These are phyloP conservation scores for Pugionium cornutum DNA, from an alignment of 345 rosid genomes.

Conservation along the genomic window DNA sequence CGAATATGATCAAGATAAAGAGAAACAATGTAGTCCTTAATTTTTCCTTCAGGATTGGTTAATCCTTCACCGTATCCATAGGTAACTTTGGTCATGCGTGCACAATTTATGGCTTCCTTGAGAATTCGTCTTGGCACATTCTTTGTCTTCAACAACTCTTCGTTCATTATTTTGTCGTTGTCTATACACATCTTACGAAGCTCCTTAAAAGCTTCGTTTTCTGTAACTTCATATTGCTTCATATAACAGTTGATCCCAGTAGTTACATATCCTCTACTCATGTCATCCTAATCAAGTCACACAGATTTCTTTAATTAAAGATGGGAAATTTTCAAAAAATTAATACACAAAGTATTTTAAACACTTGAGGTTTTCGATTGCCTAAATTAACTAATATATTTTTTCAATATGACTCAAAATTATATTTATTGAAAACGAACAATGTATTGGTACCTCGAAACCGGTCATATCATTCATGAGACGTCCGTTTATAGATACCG, in stretches of 20 bases:
- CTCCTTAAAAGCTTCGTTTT: constrained; percentile 9
- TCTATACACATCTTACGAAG: constrained; percentile 6
- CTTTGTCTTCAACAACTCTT: constrained; percentile 19
- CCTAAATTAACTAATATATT: background rate
- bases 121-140: background rate
- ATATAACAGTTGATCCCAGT: constrained; percentile 20
- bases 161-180: constrained; percentile 9
- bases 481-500: constrained; percentile 1
- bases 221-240: constrained; percentile 31
- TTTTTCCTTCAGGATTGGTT: constrained; percentile 13
- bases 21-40: constrained; percentile 10
- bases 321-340: too few relatives aligned
- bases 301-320: too few relatives aligned
- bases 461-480: constrained; percentile 31
- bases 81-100: background rate
- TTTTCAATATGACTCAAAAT: too few relatives aligned
- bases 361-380: too few relatives aligned
- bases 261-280: constrained; percentile 15
- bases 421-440: too few relatives aligned
- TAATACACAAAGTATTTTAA: too few relatives aligned
- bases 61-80: constrained; percentile 27
- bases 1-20: background rate
- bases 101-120: background rate
- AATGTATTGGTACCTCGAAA: constrained; percentile 19
- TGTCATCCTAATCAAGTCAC: constrained; percentile 46